phyloP scores from a whole-genome alignment of 768 basidiomycete species.

The Hortiboletus flavorubellus region DNA sequence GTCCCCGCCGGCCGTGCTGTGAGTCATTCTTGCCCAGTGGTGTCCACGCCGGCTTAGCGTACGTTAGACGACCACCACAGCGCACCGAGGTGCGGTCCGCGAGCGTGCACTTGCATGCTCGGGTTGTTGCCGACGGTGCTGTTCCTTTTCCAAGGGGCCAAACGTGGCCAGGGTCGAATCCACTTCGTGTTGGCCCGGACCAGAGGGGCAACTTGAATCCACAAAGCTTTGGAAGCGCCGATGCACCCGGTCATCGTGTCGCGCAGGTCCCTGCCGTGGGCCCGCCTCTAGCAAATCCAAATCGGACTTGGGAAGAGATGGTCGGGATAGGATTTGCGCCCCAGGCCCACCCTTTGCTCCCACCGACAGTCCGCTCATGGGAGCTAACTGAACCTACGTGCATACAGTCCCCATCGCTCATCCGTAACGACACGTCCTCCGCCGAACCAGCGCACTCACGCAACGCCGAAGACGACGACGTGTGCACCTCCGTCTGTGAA shows the following conservation, averaged over 20 bases:
- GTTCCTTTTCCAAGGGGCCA: background rate
- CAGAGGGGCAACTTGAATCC: background rate
- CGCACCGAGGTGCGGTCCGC: background rate
- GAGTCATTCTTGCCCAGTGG: background rate
- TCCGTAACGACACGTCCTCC: background rate
- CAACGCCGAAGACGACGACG: conserved; percentile 6
- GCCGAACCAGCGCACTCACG: background rate
- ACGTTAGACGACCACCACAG: background rate
- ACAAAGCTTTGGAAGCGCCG: background rate
- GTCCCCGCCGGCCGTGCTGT: background rate
- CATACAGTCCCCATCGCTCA: background rate
- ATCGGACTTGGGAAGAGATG: conserved; percentile 11
- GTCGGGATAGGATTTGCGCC: background rate
- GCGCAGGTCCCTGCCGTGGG: background rate
- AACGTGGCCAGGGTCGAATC: background rate
- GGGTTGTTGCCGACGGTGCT: background rate
- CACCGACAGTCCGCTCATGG: background rate
- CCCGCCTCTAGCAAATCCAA: background rate
- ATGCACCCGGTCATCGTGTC: background rate
- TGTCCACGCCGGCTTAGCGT: background rate
- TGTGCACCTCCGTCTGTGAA: conserved; percentile 10
- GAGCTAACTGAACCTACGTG: background rate
- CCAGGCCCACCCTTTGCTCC: background rate
- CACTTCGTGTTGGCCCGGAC: background rate
- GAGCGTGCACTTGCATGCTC: background rate